Conservation (phyloP, 805 yeast genomes). For the Starmerella apis region DNA sequence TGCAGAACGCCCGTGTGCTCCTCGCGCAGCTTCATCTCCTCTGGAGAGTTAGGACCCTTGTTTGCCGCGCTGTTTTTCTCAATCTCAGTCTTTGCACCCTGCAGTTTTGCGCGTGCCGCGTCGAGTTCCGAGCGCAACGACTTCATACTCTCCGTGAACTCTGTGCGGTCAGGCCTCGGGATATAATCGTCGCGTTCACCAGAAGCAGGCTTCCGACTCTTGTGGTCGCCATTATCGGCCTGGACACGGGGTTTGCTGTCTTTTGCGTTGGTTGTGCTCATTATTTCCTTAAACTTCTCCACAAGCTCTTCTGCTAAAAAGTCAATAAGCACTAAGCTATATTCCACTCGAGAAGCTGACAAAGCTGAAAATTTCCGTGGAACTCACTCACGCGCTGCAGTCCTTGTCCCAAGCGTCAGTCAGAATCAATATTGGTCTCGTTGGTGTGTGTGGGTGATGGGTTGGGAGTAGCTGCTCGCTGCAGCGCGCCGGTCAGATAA, state of each 20-base stretch:
- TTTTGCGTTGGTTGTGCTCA: constrained; percentile 6
- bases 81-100: constrained; percentile 25
- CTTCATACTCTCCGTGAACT: constrained; percentile 27
- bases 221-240: constrained; percentile 3
- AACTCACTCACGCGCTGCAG: neutral
- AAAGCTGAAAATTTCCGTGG: constrained; percentile 7
- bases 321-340: neutral
- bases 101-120: constrained; percentile 25
- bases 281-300: neutral
- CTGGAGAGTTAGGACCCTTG: constrained; percentile 22
- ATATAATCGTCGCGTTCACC: constrained; percentile 18
- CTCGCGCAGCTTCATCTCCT: constrained; percentile 45
- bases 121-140: constrained; percentile 27
- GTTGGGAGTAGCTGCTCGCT: too few relatives aligned
- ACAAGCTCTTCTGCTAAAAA: constrained; percentile 1
- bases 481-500: too few relatives aligned
- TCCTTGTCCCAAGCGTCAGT: neutral
- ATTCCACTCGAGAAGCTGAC: constrained; percentile 6
- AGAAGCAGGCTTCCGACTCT: neutral
- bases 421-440: neutral
- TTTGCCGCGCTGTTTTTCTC: constrained; percentile 18
- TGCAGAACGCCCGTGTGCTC: constrained; percentile 40
- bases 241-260: constrained; percentile 1
- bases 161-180: constrained; percentile 28
- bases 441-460: too few relatives aligned